Evolutionary conservation across 768 basidiomycete genomes (phyloP).

Genomic region (Gelatoporia subvermispora): DNA sequence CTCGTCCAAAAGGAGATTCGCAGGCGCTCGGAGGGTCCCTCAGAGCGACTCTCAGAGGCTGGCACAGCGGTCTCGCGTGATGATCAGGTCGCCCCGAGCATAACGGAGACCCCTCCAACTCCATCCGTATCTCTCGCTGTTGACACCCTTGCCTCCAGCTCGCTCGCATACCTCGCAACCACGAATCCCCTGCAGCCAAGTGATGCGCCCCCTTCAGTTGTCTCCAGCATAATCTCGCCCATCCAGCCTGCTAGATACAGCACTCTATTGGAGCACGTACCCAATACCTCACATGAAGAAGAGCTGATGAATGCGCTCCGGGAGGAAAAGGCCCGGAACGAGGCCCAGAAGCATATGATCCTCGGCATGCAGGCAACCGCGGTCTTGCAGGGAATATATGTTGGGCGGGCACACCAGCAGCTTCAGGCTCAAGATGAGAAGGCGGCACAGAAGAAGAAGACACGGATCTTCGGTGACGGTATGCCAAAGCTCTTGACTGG

Average conservation of each 20-base stretch:
- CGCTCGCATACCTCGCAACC: not conserved
- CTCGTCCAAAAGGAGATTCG: not conserved
- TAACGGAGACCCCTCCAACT: too few relatives aligned
- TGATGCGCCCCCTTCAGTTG: not conserved
- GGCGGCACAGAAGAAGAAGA: slow-evolving; percentile 5
- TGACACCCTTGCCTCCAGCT: not conserved
- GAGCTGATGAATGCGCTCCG: slow-evolving; percentile 2
- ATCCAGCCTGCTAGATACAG: not conserved
- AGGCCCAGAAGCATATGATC: not conserved
- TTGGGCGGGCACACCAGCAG: not conserved
- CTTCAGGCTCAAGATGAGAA: slow-evolving; percentile 9
- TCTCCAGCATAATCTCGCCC: not conserved
- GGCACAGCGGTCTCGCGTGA: too few relatives aligned
- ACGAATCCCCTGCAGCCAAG: not conserved
- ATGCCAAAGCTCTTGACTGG: slow-evolving; percentile 18
- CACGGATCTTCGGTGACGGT: slow-evolving; percentile 15
- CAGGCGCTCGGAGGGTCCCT: not conserved
- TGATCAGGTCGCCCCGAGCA: too few relatives aligned
- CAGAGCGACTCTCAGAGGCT: not conserved
- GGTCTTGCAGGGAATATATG: slow-evolving; percentile 4
- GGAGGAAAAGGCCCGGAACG: not conserved
- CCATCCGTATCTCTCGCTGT: not conserved
- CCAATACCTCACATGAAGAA: slow-evolving; percentile 2
- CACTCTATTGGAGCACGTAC: not conserved
- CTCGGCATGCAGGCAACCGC: slow-evolving; percentile 2